phyloP scores from a whole-genome alignment of 305 asterid species.

The Stenogyne calaminthoides region DNA sequence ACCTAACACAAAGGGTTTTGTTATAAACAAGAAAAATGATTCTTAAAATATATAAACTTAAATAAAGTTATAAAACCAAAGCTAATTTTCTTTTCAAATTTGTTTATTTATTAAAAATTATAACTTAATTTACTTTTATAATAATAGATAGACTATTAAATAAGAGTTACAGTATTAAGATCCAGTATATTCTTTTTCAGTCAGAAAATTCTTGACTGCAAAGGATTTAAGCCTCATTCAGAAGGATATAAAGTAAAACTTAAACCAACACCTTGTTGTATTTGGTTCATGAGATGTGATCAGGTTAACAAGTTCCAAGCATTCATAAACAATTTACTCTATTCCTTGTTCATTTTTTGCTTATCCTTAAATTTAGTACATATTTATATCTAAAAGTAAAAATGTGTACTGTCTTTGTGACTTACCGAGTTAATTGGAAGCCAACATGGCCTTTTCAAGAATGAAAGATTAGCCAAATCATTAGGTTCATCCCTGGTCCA shows the following conservation, averaged over 20 bases:
- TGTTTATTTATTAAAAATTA: too few species aligned
- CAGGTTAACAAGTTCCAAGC: conserved; percentile 5
- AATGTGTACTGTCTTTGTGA: conserved; percentile 17
- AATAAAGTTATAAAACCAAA: not conserved
- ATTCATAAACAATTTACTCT: conserved; percentile 7
- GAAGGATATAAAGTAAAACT: not conserved
- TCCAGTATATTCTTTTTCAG: not conserved
- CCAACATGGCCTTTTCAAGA: conserved; percentile 81
- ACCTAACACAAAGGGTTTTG: not conserved
- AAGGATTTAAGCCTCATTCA: not conserved
- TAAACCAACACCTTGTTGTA: not conserved
- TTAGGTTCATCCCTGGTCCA: conserved; percentile 60
- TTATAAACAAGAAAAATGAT: not conserved
- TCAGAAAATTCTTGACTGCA: conserved; percentile 1
- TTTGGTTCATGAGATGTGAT: conserved; percentile 13
- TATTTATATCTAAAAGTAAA: conserved; percentile 6
- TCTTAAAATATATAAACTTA: too few species aligned
- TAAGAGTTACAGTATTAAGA: not conserved
- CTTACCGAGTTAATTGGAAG: conserved; percentile 80
- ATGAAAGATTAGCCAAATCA: conserved; percentile 51
- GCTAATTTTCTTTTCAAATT: not conserved
- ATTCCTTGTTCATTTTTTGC: not conserved
- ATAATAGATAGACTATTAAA: not conserved
- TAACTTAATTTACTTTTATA: not conserved
- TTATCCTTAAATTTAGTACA: not conserved